A percentile compares a stretch with the other conserved stretches of the same genome.
phyloP scores from a whole-genome alignment of 2,329 filamentous ascomycete species.

The Berkeleyomyces basicola region DNA sequence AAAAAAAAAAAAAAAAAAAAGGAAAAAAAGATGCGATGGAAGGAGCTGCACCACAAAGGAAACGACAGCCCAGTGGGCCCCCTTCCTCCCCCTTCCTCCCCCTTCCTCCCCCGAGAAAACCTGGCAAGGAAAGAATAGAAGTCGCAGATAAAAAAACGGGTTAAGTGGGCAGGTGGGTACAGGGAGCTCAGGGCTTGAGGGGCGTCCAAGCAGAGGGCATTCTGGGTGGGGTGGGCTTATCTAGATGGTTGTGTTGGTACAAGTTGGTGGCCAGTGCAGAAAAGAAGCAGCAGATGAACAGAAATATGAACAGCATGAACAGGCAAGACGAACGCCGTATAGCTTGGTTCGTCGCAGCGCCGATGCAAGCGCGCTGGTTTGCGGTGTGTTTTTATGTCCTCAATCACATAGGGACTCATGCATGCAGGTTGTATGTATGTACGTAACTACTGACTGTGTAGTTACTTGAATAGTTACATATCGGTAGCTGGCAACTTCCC shows the following conservation, averaged over 20 bases:
- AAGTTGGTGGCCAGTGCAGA: background rate
- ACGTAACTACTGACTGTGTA: too few relatives aligned
- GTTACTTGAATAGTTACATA: too few relatives aligned
- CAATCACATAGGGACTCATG: too few relatives aligned
- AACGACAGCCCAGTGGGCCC: background rate
- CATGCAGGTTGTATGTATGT: too few relatives aligned
- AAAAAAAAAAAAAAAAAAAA: slow-evolving; percentile 12
- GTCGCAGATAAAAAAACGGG: background rate
- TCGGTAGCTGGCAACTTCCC: too few relatives aligned
- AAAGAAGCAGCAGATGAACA: background rate
- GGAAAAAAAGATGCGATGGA: slow-evolving; percentile 8
- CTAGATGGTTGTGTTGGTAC: background rate
- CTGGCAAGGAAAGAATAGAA: slow-evolving; percentile 4
- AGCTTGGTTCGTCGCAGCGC: too few relatives aligned
- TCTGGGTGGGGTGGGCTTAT: background rate
- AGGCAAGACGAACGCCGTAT: too few relatives aligned
- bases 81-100: background rate
- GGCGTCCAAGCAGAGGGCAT: background rate
- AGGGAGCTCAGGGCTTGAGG: background rate
- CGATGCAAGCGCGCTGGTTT: too few relatives aligned
- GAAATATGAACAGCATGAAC: background rate
- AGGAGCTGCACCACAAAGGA: background rate
- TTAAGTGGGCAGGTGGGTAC: background rate
- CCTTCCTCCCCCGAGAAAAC: background rate
- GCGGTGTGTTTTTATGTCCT: too few relatives aligned